Percentiles rank a stretch among this genome's conserved stretches.
Conservation (phyloP, 2,329 filamentous ascomycete genomes). For the Fusarium setosum region DNA sequence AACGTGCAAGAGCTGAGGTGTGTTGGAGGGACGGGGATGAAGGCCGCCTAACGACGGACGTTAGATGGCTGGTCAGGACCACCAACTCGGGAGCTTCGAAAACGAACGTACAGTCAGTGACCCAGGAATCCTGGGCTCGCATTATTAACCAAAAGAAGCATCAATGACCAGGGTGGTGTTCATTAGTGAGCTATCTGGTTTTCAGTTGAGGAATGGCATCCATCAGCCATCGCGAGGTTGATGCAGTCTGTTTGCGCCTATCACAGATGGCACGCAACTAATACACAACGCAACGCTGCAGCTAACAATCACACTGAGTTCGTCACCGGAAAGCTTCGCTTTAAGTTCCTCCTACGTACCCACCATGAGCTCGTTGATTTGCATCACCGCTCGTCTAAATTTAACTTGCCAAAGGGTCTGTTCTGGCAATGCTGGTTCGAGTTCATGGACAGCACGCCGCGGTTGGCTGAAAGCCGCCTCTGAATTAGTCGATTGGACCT, state of each 20-base stretch:
- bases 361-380: slow-evolving; percentile 12
- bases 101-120: not conserved
- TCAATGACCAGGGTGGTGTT: not conserved
- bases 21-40: not conserved
- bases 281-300: not conserved
- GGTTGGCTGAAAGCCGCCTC: slow-evolving; percentile 15
- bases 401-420: slow-evolving; percentile 11
- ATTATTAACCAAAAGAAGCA: not conserved
- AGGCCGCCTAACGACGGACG: not conserved
- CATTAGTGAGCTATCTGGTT: not conserved
- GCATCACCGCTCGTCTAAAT: slow-evolving; percentile 16
- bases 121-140: not conserved
- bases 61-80: not conserved
- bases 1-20: not conserved
- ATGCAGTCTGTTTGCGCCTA: not conserved
- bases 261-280: slow-evolving; percentile 7
- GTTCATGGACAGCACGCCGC: slow-evolving; percentile 8
- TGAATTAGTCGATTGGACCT: slow-evolving; percentile 7
- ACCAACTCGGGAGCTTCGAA: too few species aligned
- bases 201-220: slow-evolving; percentile 17
- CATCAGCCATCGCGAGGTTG: slow-evolving; percentile 15
- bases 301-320: slow-evolving; percentile 2
- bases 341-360: not conserved
- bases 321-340: not conserved
- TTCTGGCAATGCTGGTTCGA: slow-evolving; percentile 5